Conservation (phyloP, 1,284 basidiomycete genomes). For the Agaricales sp. region DNA sequence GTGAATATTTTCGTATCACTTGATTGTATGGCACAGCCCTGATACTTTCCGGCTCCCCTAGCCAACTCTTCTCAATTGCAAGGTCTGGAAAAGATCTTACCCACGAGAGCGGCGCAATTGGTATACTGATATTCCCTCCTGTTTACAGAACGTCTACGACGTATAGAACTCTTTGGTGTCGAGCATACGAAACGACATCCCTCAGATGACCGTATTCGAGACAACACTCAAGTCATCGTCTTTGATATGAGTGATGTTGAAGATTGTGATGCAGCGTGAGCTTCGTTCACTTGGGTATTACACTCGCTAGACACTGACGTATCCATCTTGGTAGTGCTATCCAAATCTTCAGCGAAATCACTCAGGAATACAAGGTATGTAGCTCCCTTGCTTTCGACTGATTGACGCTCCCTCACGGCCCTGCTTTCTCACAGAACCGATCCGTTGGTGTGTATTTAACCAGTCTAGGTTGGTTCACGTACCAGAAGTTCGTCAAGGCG, state of each 20-base stretch:
- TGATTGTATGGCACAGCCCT: slow-evolving; percentile 4
- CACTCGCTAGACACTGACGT: background rate
- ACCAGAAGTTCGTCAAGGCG: too few relatives aligned
- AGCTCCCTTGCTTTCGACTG: too few relatives aligned
- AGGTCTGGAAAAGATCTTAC: background rate
- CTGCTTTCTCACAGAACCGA: too few relatives aligned
- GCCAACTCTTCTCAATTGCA: background rate
- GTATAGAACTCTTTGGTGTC: background rate
- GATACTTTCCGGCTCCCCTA: background rate
- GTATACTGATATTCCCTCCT: background rate
- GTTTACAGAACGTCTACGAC: background rate
- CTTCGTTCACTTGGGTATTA: too few relatives aligned
- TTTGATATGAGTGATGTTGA: background rate
- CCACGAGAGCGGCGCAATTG: background rate
- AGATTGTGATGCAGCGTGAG: background rate
- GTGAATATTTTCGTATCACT: slow-evolving; percentile 25
- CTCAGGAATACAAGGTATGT: background rate
- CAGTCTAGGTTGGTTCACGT: too few relatives aligned
- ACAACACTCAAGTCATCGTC: background rate
- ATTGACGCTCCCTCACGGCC: background rate
- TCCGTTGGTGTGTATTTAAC: too few relatives aligned
- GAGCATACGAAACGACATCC: background rate
- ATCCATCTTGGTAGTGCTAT: background rate
- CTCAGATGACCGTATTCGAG: background rate
- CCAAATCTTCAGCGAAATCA: background rate